These are phyloP conservation scores for Backusella psychrophila DNA, from an alignment of 192 early-diverging fungal species.

Conservation along the genomic window DNA sequence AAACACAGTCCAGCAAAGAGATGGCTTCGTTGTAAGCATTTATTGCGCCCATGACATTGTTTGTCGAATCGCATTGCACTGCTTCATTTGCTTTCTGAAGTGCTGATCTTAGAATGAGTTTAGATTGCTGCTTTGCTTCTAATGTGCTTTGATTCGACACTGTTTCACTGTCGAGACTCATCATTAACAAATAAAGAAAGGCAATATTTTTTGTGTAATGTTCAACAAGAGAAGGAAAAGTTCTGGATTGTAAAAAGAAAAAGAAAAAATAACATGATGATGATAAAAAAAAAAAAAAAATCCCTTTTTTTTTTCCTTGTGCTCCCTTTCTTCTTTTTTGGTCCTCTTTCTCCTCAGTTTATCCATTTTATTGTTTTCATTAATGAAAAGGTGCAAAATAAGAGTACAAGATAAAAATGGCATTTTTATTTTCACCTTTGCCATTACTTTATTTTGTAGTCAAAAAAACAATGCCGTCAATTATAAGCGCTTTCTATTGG, in stretches of 20 bases:
- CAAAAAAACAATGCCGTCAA: not conserved
- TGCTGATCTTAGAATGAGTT: slow-evolving; percentile 30
- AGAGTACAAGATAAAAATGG: not conserved
- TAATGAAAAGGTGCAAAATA: not conserved
- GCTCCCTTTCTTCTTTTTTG: not conserved
- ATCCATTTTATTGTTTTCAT: not conserved
- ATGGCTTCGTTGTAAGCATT: slow-evolving; percentile 36
- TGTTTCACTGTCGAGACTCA: not conserved
- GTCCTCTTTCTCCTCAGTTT: not conserved
- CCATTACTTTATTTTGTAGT: not conserved
- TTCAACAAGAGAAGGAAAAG: not conserved
- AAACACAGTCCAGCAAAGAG: slow-evolving; percentile 23
- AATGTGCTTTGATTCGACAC: not conserved
- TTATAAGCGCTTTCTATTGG: not conserved
- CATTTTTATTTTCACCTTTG: not conserved
- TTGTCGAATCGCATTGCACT: slow-evolving; percentile 32
- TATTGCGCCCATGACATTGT: slow-evolving; percentile 33
- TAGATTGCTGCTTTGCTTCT: slow-evolving; percentile 25
- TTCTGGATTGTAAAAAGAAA: not conserved
- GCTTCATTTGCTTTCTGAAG: slow-evolving; percentile 35
- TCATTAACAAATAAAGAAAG: not conserved
- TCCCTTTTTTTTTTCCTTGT: not conserved
- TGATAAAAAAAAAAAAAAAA: not conserved
- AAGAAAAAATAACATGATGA: not conserved
- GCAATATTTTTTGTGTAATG: slow-evolving; percentile 7